phyloP scores from a whole-genome alignment of 495 filamentous ascomycete species.

The Penicillium lagena region DNA sequence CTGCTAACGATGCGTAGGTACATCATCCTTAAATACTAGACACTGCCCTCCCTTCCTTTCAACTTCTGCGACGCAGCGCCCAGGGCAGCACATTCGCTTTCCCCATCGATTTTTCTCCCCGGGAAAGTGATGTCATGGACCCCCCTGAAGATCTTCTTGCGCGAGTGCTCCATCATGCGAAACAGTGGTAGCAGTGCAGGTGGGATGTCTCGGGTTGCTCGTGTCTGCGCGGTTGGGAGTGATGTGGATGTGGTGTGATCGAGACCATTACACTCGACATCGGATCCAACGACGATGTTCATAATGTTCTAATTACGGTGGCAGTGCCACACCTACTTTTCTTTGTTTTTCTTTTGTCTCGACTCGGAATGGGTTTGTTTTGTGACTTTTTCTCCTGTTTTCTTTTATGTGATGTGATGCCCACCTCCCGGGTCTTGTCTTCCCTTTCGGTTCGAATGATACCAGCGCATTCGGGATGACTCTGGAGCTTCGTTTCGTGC shows the following conservation, averaged over 20 bases:
- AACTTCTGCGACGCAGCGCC: neutral
- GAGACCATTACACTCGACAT: constrained; percentile 12
- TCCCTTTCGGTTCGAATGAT: constrained; percentile 31
- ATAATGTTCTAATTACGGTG: constrained; percentile 21
- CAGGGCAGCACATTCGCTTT: too few species aligned
- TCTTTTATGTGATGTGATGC: constrained; percentile 8
- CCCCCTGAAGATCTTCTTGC: too few species aligned
- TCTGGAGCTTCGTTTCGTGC: constrained; percentile 25
- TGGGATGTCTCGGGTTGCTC: too few species aligned
- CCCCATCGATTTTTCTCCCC: too few species aligned
- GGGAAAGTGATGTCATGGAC: too few species aligned
- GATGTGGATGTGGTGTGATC: too few species aligned
- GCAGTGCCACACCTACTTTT: too few species aligned
- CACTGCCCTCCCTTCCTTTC: neutral
- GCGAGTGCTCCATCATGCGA: too few species aligned
- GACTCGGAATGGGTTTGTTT: constrained; percentile 2
- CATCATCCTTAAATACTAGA: constrained; percentile 53
- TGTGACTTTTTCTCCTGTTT: constrained; percentile 8
- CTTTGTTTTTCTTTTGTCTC: too few species aligned
- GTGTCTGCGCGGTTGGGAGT: too few species aligned
- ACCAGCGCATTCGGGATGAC: constrained; percentile 34
- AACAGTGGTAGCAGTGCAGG: too few species aligned
- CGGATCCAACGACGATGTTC: constrained; percentile 12
- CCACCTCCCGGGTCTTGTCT: constrained; percentile 10
- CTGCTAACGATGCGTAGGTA: constrained; percentile 27